A percentile compares a stretch with the other conserved stretches of the same genome.
These are phyloP conservation scores for Pestalotiopsis sp. DNA, from an alignment of 2,329 filamentous ascomycete genomes.

Conservation along the genomic window DNA sequence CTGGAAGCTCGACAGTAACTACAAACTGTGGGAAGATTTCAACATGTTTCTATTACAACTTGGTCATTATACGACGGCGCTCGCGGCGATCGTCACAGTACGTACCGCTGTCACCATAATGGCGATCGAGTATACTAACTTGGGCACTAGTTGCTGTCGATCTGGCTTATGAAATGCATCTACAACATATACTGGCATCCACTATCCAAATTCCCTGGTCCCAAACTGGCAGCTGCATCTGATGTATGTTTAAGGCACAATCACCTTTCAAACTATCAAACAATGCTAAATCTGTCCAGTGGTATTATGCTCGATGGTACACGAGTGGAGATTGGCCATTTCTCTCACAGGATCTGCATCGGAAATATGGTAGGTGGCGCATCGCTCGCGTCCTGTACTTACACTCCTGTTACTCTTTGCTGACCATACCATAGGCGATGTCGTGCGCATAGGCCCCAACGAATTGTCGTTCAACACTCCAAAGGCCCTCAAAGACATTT, in stretches of 20 bases:
- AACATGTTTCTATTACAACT: background rate
- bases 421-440: constrained; percentile 1
- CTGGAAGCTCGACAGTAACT: background rate
- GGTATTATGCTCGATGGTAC: constrained; percentile 1
- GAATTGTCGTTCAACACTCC: constrained; percentile 36
- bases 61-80: background rate
- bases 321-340: constrained; percentile 1
- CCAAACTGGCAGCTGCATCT: background rate
- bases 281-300: background rate
- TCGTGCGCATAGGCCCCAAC: constrained; percentile 37
- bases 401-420: background rate
- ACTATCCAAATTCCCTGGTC: background rate
- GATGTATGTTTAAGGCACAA: background rate
- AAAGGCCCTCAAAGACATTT: constrained; percentile 37
- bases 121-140: background rate
- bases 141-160: background rate
- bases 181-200: constrained; percentile 7
- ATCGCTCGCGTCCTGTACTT: background rate
- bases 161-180: background rate
- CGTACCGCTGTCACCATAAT: background rate
- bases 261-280: background rate
- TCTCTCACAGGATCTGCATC: background rate
- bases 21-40: background rate
- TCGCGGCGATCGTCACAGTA: background rate
- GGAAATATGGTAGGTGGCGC: constrained; percentile 1